These are phyloP conservation scores for Phyllosticta citrichinensis DNA, from an alignment of 2,329 filamentous ascomycete genomes.

Conservation along the genomic window DNA sequence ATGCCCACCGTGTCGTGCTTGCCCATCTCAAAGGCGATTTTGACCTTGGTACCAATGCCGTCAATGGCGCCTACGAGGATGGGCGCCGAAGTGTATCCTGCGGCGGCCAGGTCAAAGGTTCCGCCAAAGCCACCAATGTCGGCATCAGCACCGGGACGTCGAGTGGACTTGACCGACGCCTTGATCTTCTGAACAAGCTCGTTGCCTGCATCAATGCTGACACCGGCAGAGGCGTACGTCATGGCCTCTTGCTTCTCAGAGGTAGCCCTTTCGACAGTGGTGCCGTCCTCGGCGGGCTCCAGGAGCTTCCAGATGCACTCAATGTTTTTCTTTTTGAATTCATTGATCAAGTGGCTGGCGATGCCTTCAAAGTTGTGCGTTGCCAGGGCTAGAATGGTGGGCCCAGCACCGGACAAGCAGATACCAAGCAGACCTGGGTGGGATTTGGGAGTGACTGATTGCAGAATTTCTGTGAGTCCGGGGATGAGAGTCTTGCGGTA, in stretches of 20 bases:
- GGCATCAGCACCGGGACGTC: constrained; percentile 77
- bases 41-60: constrained; percentile 92
- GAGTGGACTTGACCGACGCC: constrained; percentile 73
- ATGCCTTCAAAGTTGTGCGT: constrained; percentile 85
- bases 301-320: constrained; percentile 78
- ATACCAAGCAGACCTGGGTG: constrained; percentile 87
- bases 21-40: constrained; percentile 81
- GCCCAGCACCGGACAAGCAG: constrained; percentile 87
- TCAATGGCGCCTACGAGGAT: constrained; percentile 91
- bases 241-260: constrained; percentile 34
- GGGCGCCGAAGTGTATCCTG: constrained; percentile 64
- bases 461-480: constrained; percentile 79
- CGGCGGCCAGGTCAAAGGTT: constrained; percentile 64
- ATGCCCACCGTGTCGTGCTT: constrained; percentile 94
- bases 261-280: constrained; percentile 28
- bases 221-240: constrained; percentile 88
- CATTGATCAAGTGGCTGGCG: constrained; percentile 63
- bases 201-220: constrained; percentile 91
- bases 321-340: constrained; percentile 64
- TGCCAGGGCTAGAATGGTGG: constrained; percentile 86
- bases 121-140: constrained; percentile 95
- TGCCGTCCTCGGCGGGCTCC: constrained; percentile 69
- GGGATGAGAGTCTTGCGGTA: constrained; percentile 89
- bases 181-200: constrained; percentile 89
- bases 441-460: constrained; percentile 77